Percentiles rank a stretch among this genome's conserved stretches.
phyloP scores from a whole-genome alignment of 805 yeast genomes.

The Pichia thaimueangensis region DNA sequence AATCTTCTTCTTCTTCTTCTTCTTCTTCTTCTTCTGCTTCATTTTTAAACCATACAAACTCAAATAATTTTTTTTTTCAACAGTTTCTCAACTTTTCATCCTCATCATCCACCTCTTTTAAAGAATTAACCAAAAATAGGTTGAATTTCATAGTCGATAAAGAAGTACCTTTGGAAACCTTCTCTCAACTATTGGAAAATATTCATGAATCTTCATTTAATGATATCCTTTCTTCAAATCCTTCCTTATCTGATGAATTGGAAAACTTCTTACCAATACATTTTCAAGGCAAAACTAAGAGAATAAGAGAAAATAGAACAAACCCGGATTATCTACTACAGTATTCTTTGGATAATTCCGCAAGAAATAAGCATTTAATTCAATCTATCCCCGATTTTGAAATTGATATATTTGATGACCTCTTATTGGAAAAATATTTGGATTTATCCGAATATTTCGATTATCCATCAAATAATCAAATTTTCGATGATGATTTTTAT shows the following conservation, averaged over 20 bases:
- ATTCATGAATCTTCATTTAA: constrained; percentile 2
- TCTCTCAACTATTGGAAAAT: constrained; percentile 7
- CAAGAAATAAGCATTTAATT: constrained; percentile 28
- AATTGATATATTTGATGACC: constrained; percentile 28
- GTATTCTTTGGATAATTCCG: constrained; percentile 42
- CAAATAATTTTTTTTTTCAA: too few species aligned
- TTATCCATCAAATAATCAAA: not conserved
- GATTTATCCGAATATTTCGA: not conserved
- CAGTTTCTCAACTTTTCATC: too few species aligned
- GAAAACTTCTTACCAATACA: constrained; percentile 4
- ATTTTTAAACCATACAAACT: too few species aligned
- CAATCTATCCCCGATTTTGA: constrained; percentile 31
- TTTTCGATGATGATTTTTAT: constrained; percentile 4
- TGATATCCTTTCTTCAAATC: not conserved
- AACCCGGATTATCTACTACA: constrained; percentile 43
- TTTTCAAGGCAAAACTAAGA: constrained; percentile 11
- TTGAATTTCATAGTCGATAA: not conserved
- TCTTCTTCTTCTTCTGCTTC: too few species aligned
- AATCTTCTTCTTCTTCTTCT: too few species aligned
- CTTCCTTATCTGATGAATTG: not conserved
- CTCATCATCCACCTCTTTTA: not conserved
- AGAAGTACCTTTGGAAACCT: constrained; percentile 12
- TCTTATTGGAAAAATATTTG: constrained; percentile 9
- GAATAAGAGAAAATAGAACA: constrained; percentile 40
- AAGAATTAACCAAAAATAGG: not conserved